Evolutionary conservation across 2,329 filamentous ascomycete species (phyloP), one percentile per base, ranked within the genome.

Genomic region (Fusarium sterilihyphosum): DNA sequence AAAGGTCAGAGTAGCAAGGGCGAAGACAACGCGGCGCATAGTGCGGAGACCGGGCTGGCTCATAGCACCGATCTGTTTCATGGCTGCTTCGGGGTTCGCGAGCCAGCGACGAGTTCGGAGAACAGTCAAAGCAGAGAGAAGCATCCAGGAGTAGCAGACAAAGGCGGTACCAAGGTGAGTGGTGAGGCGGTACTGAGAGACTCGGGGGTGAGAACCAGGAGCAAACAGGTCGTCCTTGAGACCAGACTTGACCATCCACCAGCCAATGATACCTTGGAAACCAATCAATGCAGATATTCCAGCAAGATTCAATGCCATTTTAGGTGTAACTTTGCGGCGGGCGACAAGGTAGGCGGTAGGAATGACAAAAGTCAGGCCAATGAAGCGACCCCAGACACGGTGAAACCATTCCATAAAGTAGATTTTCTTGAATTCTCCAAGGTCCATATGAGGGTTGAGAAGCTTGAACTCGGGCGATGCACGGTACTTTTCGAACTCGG

Each of bases 331-430:
- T 71, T 91, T 90, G 74, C 93, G 91, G 49, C 93, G 91, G 26
- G 92, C 92, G 80, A 98, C 89, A 80, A 98, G 97, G 87, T 98
- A 98, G 64, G 92, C 84, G 13, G 96, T 94, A 4, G 96, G 96
- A 3, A 98, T 80, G 54, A 98, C 91, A 83, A 98, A 98, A 58
- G 94, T 93, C 72, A 98, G 83, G 67, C 96, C 96, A 66, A 99
- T 94, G 77, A 97, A 88, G 74, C 96, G 92, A 52, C 96, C 96
- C 95, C 96, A 98, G 63, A 98, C 88, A 37, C 96, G 91, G 83
- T 99, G 96, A 49, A 92, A 91, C 96, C 96, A 99, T 87, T 99
- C 96, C 96, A 98, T 98, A 83, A 93, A 99, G 88, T 98, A 99
- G 76, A 99, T 99, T 82, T 96, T 93, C 84, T 98, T 98, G 86